phyloP scores from a whole-genome alignment of 2,329 filamentous ascomycete genomes.

The Colletotrichum spaethianum region DNA sequence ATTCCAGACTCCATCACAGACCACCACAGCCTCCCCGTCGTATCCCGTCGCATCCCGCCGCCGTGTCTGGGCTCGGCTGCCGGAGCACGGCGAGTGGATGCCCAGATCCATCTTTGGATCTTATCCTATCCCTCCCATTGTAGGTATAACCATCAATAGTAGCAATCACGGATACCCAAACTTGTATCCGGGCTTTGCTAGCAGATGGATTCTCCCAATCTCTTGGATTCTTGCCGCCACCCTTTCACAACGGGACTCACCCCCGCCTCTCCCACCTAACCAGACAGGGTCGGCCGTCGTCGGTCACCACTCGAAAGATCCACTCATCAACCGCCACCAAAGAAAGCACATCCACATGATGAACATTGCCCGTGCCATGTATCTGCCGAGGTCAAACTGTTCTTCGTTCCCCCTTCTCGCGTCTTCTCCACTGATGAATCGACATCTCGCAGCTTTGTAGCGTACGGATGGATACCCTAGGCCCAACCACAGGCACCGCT shows the following conservation, averaged over 20 bases:
- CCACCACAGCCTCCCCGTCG: background rate
- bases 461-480: background rate
- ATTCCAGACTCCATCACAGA: too few relatives aligned
- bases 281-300: slow-evolving; percentile 4
- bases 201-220: background rate
- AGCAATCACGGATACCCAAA: background rate
- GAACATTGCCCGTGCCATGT: background rate
- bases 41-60: background rate
- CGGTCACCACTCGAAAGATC: background rate
- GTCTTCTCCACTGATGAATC: background rate
- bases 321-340: background rate
- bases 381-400: background rate
- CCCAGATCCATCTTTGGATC: background rate
- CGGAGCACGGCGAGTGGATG: background rate
- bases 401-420: background rate
- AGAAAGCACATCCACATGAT: background rate
- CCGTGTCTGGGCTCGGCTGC: background rate
- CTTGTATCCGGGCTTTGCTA: background rate
- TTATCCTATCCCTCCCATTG: background rate
- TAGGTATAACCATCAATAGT: background rate
- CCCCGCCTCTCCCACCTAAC: slow-evolving; percentile 28
- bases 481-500: background rate
- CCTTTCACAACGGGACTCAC: background rate
- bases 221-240: background rate
- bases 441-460: background rate